Percentiles rank a stretch among this genome's conserved stretches.
Evolutionary conservation across 2,329 filamentous ascomycete genomes (phyloP).

Genomic region (Colletotrichum sp.): DNA sequence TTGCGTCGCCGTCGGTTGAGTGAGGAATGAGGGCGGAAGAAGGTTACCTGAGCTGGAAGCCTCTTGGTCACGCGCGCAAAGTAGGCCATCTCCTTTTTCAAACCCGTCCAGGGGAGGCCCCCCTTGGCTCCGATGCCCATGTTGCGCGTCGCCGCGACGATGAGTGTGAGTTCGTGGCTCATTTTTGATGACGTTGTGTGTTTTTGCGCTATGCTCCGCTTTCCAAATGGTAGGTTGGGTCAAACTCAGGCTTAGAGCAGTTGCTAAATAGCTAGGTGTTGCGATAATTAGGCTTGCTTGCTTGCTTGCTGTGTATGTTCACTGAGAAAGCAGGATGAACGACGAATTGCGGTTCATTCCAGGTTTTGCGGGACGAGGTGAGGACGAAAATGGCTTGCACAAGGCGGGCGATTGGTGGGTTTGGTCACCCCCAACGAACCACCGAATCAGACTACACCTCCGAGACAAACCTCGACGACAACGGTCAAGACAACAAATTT

Average conservation of each 20-base stretch:
- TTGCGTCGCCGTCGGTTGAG: neutral
- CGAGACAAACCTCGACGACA: neutral
- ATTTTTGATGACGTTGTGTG: neutral
- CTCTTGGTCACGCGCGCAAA: slow-evolving; percentile 90
- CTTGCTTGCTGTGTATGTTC: neutral
- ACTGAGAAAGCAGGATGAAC: neutral
- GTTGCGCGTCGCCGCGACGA: slow-evolving; percentile 88
- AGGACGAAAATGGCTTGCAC: neutral
- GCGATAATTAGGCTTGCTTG: neutral
- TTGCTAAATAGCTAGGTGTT: neutral
- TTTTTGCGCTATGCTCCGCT: neutral
- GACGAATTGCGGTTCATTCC: neutral
- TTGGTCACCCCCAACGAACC: neutral
- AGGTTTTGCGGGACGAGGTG: slow-evolving; percentile 13
- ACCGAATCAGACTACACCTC: neutral
- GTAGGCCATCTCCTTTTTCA: slow-evolving; percentile 92
- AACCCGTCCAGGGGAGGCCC: slow-evolving; percentile 84
- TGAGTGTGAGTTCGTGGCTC: slow-evolving; percentile 74
- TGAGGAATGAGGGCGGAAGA: neutral
- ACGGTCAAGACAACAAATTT: neutral
- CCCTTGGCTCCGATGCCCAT: slow-evolving; percentile 88
- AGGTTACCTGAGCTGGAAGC: slow-evolving; percentile 46
- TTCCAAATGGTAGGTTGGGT: neutral
- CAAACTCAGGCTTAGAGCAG: neutral
- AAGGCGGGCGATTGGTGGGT: slow-evolving; percentile 9